Conservation (phyloP, 2,329 filamentous ascomycete genomes). For the Alternaria ethzedia region DNA sequence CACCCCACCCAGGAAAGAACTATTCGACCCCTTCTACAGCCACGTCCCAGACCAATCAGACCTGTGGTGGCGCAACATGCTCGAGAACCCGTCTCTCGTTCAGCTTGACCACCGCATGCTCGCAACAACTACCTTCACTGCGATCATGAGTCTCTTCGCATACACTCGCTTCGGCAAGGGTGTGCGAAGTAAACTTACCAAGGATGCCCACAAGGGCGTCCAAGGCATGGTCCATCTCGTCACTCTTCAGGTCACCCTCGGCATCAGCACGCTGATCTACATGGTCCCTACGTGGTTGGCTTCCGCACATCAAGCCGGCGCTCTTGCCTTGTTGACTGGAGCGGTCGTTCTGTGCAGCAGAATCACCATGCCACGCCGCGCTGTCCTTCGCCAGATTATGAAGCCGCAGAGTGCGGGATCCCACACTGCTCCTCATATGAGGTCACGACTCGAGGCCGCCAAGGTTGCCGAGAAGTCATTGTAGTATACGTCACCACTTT, state of each 20-base stretch:
- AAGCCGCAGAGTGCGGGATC: conserved; percentile 26
- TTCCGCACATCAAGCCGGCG: conserved; percentile 90
- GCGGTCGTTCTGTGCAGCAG: conserved; percentile 76
- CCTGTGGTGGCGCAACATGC: conserved; percentile 95
- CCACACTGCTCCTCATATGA: conserved; percentile 25
- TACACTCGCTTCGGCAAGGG: conserved; percentile 74
- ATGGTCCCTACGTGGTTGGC: conserved; percentile 89
- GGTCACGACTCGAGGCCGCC: conserved; percentile 25
- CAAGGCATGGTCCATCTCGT: conserved; percentile 84
- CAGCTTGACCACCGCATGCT: conserved; percentile 95
- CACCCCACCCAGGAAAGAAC: conserved; percentile 79
- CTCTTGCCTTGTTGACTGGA: conserved; percentile 81
- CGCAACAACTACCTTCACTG: conserved; percentile 85
- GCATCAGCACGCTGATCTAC: conserved; percentile 90
- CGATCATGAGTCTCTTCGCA: conserved; percentile 78
- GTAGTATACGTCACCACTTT: conserved; percentile 10
- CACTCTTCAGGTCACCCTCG: conserved; percentile 79
- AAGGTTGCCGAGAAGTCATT: conserved; percentile 22
- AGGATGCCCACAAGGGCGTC: conserved; percentile 72
- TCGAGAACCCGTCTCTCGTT: conserved; percentile 94
- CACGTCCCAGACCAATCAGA: conserved; percentile 79
- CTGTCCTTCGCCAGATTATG: conserved; percentile 39
- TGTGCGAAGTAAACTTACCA: conserved; percentile 65
- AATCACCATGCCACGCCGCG: conserved; percentile 42
- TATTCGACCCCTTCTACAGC: conserved; percentile 85